Percentiles rank a stretch among this genome's conserved stretches.
phyloP scores from a whole-genome alignment of 1,284 basidiomycete species.

The Mycosarcoma maydis region DNA sequence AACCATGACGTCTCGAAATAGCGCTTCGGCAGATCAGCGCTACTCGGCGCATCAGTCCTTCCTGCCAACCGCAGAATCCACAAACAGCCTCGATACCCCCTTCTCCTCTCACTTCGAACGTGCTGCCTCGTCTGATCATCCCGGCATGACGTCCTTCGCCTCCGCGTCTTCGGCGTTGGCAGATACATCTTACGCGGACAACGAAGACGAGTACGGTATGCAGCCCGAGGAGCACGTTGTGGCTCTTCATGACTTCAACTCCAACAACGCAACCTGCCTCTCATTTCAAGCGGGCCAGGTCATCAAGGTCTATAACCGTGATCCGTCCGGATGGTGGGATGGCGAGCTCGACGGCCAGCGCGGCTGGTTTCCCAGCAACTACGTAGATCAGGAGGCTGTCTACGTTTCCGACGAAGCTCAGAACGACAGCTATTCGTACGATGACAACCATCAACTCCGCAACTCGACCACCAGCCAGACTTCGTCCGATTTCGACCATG shows the following conservation, averaged over 20 bases:
- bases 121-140: slow-evolving; percentile 14
- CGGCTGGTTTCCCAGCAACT: slow-evolving; percentile 97
- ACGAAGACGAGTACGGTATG: slow-evolving; percentile 23
- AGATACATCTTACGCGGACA: slow-evolving; percentile 10
- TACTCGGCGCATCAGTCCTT: slow-evolving; percentile 16
- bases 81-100: slow-evolving; percentile 22
- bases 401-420: slow-evolving; percentile 40
- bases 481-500: slow-evolving; percentile 23
- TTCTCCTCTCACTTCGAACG: slow-evolving; percentile 24
- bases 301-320: slow-evolving; percentile 86
- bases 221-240: slow-evolving; percentile 64
- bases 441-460: slow-evolving; percentile 10
- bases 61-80: slow-evolving; percentile 16
- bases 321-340: slow-evolving; percentile 97
- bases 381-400: slow-evolving; percentile 50
- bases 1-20: not conserved
- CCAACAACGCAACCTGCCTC: slow-evolving; percentile 73
- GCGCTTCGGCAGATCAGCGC: slow-evolving; percentile 3
- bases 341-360: slow-evolving; percentile 76
- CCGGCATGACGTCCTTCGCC: slow-evolving; percentile 21
- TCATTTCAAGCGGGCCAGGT: slow-evolving; percentile 88
- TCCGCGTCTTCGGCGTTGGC: slow-evolving; percentile 20
- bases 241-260: slow-evolving; percentile 67
- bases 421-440: slow-evolving; percentile 31
- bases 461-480: slow-evolving; percentile 13